phyloP scores from a whole-genome alignment of 176 grass and related monocot genomes.

The Urochloa ruziziensis region DNA sequence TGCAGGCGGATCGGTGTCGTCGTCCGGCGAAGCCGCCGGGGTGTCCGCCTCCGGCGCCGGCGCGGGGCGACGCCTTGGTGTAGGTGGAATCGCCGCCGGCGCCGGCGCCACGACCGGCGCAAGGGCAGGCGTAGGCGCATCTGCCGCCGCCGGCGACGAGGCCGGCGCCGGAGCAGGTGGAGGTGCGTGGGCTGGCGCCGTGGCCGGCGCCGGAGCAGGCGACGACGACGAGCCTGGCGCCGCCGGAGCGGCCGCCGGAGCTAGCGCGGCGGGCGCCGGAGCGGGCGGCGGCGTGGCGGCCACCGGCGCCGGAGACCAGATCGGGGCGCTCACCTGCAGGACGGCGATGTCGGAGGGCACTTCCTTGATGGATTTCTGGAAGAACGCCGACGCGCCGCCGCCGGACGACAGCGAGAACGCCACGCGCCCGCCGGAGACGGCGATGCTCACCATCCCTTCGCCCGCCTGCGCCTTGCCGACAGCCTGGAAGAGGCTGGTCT shows the following conservation, averaged over 20 bases:
- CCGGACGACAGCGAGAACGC: constrained; percentile 20
- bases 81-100: not conserved
- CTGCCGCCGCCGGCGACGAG: not conserved
- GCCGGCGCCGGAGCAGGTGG: not conserved
- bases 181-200: not conserved
- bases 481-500: constrained; percentile 49
- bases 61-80: not conserved
- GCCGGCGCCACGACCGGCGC: not conserved
- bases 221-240: not conserved
- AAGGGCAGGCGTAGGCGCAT: not conserved
- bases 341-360: constrained; percentile 49
- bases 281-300: constrained; percentile 16
- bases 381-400: constrained; percentile 23
- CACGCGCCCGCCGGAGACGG: constrained; percentile 1
- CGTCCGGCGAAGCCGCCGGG: not conserved
- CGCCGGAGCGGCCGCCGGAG: not conserved
- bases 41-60: not conserved
- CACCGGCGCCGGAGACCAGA: constrained; percentile 21
- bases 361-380: constrained; percentile 38
- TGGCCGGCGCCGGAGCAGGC: not conserved
- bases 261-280: not conserved
- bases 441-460: constrained; percentile 43
- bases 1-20: not conserved
- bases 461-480: constrained; percentile 30
- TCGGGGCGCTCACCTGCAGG: constrained; percentile 50